Base-by-base conservation (phyloP, 2,329 filamentous ascomycete genomes). In the Aureobasidium sp. region DNA sequence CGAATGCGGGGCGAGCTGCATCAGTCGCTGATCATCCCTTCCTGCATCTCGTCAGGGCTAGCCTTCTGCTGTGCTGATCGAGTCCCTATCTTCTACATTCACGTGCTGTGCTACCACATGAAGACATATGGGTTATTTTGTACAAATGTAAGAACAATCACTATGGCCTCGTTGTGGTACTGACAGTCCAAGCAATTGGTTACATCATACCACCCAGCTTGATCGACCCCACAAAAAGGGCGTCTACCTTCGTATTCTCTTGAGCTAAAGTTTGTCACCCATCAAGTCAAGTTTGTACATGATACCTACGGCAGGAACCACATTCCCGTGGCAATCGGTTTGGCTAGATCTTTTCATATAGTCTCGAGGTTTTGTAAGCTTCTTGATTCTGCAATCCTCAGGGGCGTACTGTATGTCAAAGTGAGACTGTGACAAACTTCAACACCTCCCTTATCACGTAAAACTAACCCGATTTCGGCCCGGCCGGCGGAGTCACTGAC, bases 401-500 rank as follows among this genome's bases (percentile, higher is more conserved):
- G 20, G 20, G 20, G 20, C 20, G 20, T 20, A 20, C 20, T 20
- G 20, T 20, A 20, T 20, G 32, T 2, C 10, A 20, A 32, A 15
- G 9, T 42, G 41, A 3, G 20, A 26, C 3, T 29, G 26, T 50
- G 47, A 50, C 47, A 34, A 50, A 50, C 15, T 36, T 36, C n/a
- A 51, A 15, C 15, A 41, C 51, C 36, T 41, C 36, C 36, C 32
- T 55, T 42, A 58, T 47, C 42, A 58, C 55, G 55, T 58, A 58
- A 58, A 44, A 47, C 20, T 10, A 36, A 46, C 20, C 55, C 55
- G 55, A 58, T n/a, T 32, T 58, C 55, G 55, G 55, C 42, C 55
- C 41, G 55, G 42, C 20, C 29, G 42, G 53, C 41, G 53, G 51
- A 55, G 36, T 55, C 51, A 57, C 53, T 57, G 53, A 57, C 53